Evolutionary conservation across 345 rosid species (phyloP), one percentile per base, ranked within the genome.

Genomic region (Salix udensis): DNA sequence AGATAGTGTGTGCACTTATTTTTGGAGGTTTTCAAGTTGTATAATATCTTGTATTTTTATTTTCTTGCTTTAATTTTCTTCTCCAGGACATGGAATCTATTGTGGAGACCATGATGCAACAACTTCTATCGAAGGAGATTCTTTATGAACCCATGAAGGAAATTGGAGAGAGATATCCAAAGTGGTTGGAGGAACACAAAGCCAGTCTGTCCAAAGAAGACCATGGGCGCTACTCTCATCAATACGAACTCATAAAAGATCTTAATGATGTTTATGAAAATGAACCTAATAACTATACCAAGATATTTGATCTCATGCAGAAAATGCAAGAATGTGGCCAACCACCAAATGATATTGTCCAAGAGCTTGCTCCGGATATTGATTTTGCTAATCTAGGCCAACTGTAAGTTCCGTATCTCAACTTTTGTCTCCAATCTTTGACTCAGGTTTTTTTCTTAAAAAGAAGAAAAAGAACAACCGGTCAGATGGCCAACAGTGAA

Each of bases 311-410:
- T 69, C 92, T 96, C 28, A 91, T 96, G 99, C 99, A 92, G 87
- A 94, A 92, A 81, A 94, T 96, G 99, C 99, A 96, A 85, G 99
- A 96, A 73, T 96, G 97, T 67, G 99, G 99, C 61, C 97, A 96
- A 76, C 98, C 99, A 55, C 99, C 99, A 2, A 88, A 87, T 70
- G 98, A 96, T 67, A 92, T 96, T 73, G 90, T 96, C 71, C 95
- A 88, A 76, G 97, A 94, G 89, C 87, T 96, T 75, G 88, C 92
- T 76, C 98, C 97, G 62, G 97, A 95, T 36, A 89, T 94, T 50
- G 97, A 92, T 83, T 81, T 92, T 15, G 82, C 97, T 16, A 89
- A 74, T 79, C 90, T 96, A 46, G 92, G 94, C 58, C 97, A 90
- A 79, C 50, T 92, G 98, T 96, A 85, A 91, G 98, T 88, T 58